Conservation (phyloP, 1,284 basidiomycete genomes). For the Puccinia horiana region DNA sequence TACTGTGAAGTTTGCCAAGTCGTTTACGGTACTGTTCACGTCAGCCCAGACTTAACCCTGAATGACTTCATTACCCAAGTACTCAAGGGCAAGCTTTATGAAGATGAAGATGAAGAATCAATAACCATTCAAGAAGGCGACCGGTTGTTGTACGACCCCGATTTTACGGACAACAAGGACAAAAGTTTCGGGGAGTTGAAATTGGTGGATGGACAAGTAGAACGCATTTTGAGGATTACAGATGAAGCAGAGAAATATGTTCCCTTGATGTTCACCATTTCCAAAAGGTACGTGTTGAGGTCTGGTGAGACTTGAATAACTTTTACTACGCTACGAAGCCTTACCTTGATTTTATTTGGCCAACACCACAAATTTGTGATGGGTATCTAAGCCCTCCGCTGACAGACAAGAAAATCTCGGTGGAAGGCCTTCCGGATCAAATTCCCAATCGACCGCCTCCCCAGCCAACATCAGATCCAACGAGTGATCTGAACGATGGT, state of each 20-base stretch:
- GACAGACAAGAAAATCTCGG: not conserved
- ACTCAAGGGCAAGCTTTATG: conserved; percentile 19
- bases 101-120: conserved; percentile 57
- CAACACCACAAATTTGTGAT: not conserved
- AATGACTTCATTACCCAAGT: conserved; percentile 64
- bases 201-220: conserved; percentile 63
- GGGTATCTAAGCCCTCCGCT: not conserved
- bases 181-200: conserved; percentile 72
- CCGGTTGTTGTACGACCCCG: conserved; percentile 77
- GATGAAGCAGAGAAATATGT: conserved; percentile 81
- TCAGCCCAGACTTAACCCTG: conserved; percentile 71
- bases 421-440: conserved; percentile 4
- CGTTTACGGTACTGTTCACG: conserved; percentile 72
- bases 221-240: conserved; percentile 80
- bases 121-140: conserved; percentile 84
- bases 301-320: not conserved
- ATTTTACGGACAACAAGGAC: conserved; percentile 80
- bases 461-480: not conserved
- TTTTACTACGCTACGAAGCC: not conserved
- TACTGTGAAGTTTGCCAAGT: conserved; percentile 83
- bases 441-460: conserved; percentile 6
- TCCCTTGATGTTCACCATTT: conserved; percentile 73
- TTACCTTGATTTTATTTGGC: not conserved
- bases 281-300: conserved; percentile 28
- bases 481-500: not conserved